Percentiles rank a stretch among this genome's conserved stretches.
Evolutionary conservation across 352 stramenopile species (phyloP).

Genomic region (Pythium dissimile): DNA sequence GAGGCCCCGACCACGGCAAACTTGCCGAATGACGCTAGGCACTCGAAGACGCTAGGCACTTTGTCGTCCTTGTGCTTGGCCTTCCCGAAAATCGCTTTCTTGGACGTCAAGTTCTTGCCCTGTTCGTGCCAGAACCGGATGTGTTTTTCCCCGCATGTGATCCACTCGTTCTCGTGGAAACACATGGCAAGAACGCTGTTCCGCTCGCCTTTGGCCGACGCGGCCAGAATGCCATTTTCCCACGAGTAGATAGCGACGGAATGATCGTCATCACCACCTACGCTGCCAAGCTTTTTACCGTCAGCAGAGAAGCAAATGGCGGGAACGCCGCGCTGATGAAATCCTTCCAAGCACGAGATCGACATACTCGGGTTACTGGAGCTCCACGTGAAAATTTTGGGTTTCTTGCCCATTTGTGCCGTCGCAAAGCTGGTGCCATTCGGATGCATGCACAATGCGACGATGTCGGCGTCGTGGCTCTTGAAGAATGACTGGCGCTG

Average conservation of each 20-base stretch:
- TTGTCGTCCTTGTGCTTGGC: constrained; percentile 50
- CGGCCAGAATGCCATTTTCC: constrained; percentile 42
- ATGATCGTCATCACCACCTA: constrained; percentile 83
- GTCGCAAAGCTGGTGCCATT: constrained; percentile 78
- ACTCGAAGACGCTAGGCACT: constrained; percentile 44
- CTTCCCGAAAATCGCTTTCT: constrained; percentile 68
- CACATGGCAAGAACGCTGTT: constrained; percentile 52
- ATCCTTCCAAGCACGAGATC: constrained; percentile 59
- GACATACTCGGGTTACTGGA: constrained; percentile 24
- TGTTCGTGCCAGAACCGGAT: constrained; percentile 78
- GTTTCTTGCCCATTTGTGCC: constrained; percentile 81
- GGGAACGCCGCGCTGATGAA: constrained; percentile 75
- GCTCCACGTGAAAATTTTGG: constrained; percentile 82
- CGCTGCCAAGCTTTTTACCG: constrained; percentile 59
- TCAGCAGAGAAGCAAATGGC: constrained; percentile 69
- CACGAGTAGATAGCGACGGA: constrained; percentile 81
- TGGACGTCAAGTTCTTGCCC: constrained; percentile 60
- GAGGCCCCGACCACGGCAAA: constrained; percentile 46
- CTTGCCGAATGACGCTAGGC: constrained; percentile 44
- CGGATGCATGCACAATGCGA: constrained; percentile 77
- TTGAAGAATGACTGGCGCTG: constrained; percentile 56
- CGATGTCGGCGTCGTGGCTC: constrained; percentile 82
- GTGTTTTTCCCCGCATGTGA: constrained; percentile 70
- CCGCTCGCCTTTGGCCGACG: constrained; percentile 61
- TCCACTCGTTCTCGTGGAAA: constrained; percentile 54